Evolutionary conservation across 2,329 filamentous ascomycete species (phyloP).

Genomic region (Aspergillus proliferans): DNA sequence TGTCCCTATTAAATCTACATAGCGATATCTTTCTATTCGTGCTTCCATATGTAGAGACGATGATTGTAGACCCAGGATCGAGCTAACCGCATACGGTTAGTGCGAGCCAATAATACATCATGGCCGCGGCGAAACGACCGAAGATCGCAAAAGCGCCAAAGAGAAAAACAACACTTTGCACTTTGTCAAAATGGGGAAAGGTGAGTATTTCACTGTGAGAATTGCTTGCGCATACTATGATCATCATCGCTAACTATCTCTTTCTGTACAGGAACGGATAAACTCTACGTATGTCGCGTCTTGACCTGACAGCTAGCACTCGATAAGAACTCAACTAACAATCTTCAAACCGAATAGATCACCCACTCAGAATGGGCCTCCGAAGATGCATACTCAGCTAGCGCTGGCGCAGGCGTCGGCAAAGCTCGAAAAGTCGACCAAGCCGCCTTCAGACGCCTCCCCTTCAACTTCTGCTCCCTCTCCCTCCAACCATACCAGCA

Average conservation of each 20-base stretch:
- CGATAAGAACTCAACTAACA: constrained; percentile 7
- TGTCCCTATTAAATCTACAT: too few relatives aligned
- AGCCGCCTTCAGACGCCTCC: constrained; percentile 74
- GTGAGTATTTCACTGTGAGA: constrained; percentile 17
- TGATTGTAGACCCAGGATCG: not conserved
- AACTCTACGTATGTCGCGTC: constrained; percentile 40
- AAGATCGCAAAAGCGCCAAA: constrained; percentile 1
- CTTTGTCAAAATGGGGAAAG: constrained; percentile 31
- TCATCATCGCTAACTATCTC: not conserved
- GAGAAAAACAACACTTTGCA: not conserved
- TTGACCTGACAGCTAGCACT: constrained; percentile 2
- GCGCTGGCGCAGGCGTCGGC: constrained; percentile 60
- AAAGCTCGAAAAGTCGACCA: constrained; percentile 49
- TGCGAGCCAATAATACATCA: constrained; percentile 4
- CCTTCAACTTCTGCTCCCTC: constrained; percentile 96
- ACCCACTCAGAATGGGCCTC: constrained; percentile 98
- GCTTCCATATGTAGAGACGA: too few relatives aligned
- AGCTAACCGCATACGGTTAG: constrained; percentile 4
- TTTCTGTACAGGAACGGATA: constrained; percentile 39
- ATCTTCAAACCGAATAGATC: constrained; percentile 49
- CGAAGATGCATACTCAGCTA: constrained; percentile 79
- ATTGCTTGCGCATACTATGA: constrained; percentile 3
- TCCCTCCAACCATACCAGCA: constrained; percentile 93
- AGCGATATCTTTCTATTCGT: too few relatives aligned
- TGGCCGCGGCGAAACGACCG: constrained; percentile 1